Percentiles rank a stretch among this genome's conserved stretches.
These are phyloP conservation scores for Aspergillus alliaceus DNA, from an alignment of 2,329 filamentous ascomycete genomes.

Conservation along the genomic window DNA sequence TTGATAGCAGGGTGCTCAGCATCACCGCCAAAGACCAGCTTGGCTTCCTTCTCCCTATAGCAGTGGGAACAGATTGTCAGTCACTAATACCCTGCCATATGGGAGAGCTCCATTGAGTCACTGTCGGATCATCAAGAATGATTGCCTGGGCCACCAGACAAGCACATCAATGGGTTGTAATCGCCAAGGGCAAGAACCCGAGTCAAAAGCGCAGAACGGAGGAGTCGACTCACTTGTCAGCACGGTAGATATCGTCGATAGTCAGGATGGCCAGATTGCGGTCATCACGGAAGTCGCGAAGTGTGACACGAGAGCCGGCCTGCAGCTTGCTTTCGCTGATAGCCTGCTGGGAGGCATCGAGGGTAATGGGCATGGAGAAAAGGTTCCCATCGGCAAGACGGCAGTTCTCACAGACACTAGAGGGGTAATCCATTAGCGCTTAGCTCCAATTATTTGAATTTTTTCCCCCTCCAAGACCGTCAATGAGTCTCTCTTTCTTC, in stretches of 20 bases:
- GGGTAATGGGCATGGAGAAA: slow-evolving; percentile 95
- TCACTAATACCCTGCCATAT: slow-evolving; percentile 25
- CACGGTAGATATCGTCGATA: slow-evolving; percentile 90
- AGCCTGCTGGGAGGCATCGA: slow-evolving; percentile 75
- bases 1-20: slow-evolving; percentile 89
- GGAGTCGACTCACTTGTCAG: slow-evolving; percentile 75
- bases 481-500: neutral
- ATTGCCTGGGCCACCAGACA: neutral
- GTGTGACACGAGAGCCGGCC: slow-evolving; percentile 76
- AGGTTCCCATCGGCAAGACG: slow-evolving; percentile 85
- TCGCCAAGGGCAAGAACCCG: neutral
- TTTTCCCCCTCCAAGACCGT: neutral
- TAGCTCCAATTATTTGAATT: neutral
- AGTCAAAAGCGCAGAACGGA: neutral
- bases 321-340: slow-evolving; percentile 76
- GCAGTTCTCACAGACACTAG: slow-evolving; percentile 82
- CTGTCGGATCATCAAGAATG: neutral
- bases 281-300: slow-evolving; percentile 95
- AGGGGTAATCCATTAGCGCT: slow-evolving; percentile 14
- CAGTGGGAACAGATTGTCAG: slow-evolving; percentile 13
- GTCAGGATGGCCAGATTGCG: slow-evolving; percentile 93
- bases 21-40: slow-evolving; percentile 91
- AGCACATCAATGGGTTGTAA: neutral
- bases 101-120: neutral
- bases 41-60: slow-evolving; percentile 77